Evolutionary conservation across 306 rosid species (phyloP), one percentile per base, ranked within the genome.

Genomic region (Dryas alaskensis): DNA sequence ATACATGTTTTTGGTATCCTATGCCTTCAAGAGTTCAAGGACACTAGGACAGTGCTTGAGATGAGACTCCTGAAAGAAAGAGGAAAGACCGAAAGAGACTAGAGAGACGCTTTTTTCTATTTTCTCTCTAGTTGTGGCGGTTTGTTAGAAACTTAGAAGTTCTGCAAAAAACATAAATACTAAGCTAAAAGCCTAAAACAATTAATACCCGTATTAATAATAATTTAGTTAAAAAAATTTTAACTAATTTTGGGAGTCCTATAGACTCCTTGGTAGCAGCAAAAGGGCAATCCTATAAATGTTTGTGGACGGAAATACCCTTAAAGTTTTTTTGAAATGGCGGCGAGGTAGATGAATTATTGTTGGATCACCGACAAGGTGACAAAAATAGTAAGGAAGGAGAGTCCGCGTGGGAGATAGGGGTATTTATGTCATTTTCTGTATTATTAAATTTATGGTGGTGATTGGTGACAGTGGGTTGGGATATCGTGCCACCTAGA

Each of bases 341-440:
- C 4, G 45, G 8, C 13, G 13, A 22, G 73, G 40, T 54, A 4
- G 49, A 5, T 1, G 53, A 14, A 40, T 31, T 31, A 31, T 31
- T 10, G 3, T 11, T 27, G 7, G 60, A 10, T 48, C 72, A 63
- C 80, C 61, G 76, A 68, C 79, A 45, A 11, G 45, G 61, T 7
- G 67, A 7, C 22, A 8, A 0, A 8, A 0, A 12, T 10, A 6
- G 37, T 14, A 2, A 8, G 10, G 22, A 2, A 8, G 10, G 55
- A 0, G 27, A 19, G 46, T 52, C 72, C 79, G 73, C 13, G 53
- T 7, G 66, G 0, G 7, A 16, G 74, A 12, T 12, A 49, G 73
- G 71, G 81, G 76, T 51, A 61, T 72, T 72, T 55, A 12, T 57
- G 86, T 54, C 79, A 65, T 59, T 65, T 16, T 19, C 0, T 0